Evolutionary conservation across 192 early-diverging fungal species (phyloP).

Genomic region (Coemansia sp.): DNA sequence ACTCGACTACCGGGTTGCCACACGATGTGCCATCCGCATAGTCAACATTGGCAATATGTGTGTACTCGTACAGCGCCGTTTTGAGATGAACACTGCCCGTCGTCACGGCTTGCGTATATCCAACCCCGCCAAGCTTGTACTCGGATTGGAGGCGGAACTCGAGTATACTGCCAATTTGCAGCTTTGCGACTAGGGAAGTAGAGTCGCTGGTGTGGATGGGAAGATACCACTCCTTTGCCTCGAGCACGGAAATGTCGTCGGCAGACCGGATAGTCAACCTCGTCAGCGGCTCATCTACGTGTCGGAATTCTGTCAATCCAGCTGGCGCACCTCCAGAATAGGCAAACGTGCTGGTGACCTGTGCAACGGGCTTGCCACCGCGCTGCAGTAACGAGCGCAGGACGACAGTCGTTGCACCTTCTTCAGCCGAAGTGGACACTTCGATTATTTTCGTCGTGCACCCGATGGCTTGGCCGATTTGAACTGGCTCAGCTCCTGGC

Average conservation of each 20-base stretch:
- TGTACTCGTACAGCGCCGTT: constrained; percentile 60
- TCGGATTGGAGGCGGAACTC: constrained; percentile 80
- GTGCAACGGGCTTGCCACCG: neutral
- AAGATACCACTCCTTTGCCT: constrained; percentile 80
- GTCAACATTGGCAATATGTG: constrained; percentile 72
- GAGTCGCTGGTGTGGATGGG: neutral
- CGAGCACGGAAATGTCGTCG: constrained; percentile 84
- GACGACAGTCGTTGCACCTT: neutral
- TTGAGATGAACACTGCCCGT: constrained; percentile 63
- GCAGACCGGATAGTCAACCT: constrained; percentile 52
- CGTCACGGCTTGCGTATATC: constrained; percentile 65
- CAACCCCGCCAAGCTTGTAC: constrained; percentile 58
- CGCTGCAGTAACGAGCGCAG: constrained; percentile 1
- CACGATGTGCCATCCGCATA: constrained; percentile 64
- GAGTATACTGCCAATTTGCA: constrained; percentile 54
- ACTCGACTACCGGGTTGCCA: constrained; percentile 83
- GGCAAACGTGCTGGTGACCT: constrained; percentile 42
- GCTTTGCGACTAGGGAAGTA: neutral
- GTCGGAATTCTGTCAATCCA: constrained; percentile 70
- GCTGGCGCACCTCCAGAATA: constrained; percentile 24
- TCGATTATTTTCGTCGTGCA: constrained; percentile 72
- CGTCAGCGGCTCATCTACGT: constrained; percentile 68
- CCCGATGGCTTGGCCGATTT: constrained; percentile 71
- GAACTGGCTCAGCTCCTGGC: constrained; percentile 60
- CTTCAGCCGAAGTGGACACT: constrained; percentile 31